Percentiles rank a stretch among this genome's conserved stretches.
Conservation (phyloP, 495 filamentous ascomycete species). For the Penicillium tannophilum region DNA sequence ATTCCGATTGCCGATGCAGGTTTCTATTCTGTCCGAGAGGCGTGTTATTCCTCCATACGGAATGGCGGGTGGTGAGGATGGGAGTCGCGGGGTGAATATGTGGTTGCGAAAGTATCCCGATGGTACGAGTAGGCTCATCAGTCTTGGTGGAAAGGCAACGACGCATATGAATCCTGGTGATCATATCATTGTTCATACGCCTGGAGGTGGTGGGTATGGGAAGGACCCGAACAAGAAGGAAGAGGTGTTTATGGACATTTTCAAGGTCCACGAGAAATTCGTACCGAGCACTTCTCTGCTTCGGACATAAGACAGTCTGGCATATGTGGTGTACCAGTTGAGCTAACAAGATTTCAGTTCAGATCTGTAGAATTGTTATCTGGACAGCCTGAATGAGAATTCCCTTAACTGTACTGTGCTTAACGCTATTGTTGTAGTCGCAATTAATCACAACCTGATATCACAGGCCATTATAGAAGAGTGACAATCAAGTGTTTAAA, state of each 20-base stretch:
- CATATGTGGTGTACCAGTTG: not conserved
- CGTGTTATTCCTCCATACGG: conserved; percentile 85
- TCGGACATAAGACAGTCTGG: conserved; percentile 5
- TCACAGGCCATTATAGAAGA: no score
- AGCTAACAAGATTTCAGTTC: no score
- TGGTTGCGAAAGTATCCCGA: conserved; percentile 50
- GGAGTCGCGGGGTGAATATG: conserved; percentile 22
- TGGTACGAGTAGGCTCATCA: conserved; percentile 62
- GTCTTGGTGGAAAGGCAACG: conserved; percentile 82
- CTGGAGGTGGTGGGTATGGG: conserved; percentile 50
- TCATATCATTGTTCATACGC: conserved; percentile 66
- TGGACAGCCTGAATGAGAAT: no score
- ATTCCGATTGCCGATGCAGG: conserved; percentile 60
- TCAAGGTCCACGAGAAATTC: conserved; percentile 12
- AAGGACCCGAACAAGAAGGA: conserved; percentile 8
- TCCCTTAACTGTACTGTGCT: no score
- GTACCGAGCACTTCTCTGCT: conserved; percentile 5
- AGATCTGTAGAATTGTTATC: no score
- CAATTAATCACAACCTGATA: no score
- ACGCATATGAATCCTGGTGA: conserved; percentile 78
- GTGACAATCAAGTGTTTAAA: no score
- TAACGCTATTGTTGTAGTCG: no score
- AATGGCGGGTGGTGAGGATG: conserved; percentile 77
- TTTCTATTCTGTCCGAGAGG: conserved; percentile 80
- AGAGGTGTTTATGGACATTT: conserved; percentile 10